Base-by-base conservation (phyloP, 768 basidiomycete species). In the Strobilomyces echinocephalus region DNA sequence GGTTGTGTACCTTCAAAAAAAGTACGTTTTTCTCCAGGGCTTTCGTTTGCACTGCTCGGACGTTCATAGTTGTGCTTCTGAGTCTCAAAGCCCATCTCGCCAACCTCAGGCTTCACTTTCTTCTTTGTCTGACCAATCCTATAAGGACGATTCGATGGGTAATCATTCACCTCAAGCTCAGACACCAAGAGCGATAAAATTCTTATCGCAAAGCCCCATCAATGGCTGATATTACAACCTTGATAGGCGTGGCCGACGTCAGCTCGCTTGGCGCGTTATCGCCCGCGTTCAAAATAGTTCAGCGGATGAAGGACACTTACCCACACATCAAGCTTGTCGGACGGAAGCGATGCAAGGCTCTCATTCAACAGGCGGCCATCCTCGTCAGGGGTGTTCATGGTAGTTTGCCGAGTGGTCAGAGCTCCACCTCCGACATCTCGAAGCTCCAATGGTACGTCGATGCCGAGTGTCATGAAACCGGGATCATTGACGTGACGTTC, bases 311-410 rank as follows among this genome's bases (percentile, higher is more conserved):
- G 16, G 21, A 42, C 5, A 43, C 28, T 6, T 52, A 48, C 20
- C 2, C 1, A 3, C 26, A n/a, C 14, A 41, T 56, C 50, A 52
- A 47, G 36, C 14, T n/a, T n/a, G n/a, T 48, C 3, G 50, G 38
- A 15, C 18, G 14, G 30, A 46, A 20, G 21, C 34, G 42, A 52
- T 56, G 55, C 40, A 45, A 38, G 18, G 10, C 20, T 16, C 10
- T 56, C 50, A 44, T 52, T 16, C 45, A 47, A 12, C 55, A 33
- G 18, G 41, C 55, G 14, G 50, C 46, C 14, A 24, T 31, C 14
- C 15, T 56, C 24, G 24, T 56, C 41, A 56, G 33, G 14, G 46
- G 34, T 6, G 41, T 48, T 12, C 26, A 56, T 18, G 21, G 18
- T 21, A 49, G 11, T 14, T n/a, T 16, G 33, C 26, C 10, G 28